Base-by-base conservation (phyloP, 2,329 filamentous ascomycete species). In the Colletotrichum zoysiae region DNA sequence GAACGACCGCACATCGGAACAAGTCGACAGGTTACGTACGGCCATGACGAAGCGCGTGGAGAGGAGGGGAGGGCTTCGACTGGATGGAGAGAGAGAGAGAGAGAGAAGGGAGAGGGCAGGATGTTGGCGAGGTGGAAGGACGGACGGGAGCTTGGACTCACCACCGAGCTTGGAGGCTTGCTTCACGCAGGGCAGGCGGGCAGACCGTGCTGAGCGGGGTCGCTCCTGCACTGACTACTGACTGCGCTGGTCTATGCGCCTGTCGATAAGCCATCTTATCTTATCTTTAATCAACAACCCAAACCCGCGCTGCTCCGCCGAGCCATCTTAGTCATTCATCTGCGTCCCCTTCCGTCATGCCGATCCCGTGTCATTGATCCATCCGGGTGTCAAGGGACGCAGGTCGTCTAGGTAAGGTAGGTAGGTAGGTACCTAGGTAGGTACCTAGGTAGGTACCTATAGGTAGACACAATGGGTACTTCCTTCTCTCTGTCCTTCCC, bases 161-260 rank as follows among this genome's bases (percentile, higher is more conserved):
- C 35, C 30, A 40, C 40, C 7, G 4, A 30, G 30, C 23, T 14
- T 11, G 23, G 48, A 40, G 42, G 44, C 44, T 48, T 11, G 44
- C 44, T 48, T 11, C 44, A 48, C 16, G 14, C n/a, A 30, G 30
- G 30, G 30, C 30, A 20, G 48, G 14, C 35, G 23, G 48, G 14
- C 20, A 35, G 46, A 26, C 38, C n/a, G 40, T 57, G 26, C 33
- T 38, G 20, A 50, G 58, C 58, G 42, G 44, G 58, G 58, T 61
- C 14, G n/a, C 5, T 9, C 35, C 35, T 38, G 35, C 35, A 11
- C 35, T 11, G 8, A 38, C 35, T 55, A n/a, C n/a, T n/a, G n/a
- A n/a, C n/a, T n/a, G n/a, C n/a, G n/a, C n/a, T n/a, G n/a, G 60
- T n/a, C 60, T 30, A 23, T 63, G 60, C 60, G 18, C 11, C 14